Percentiles rank a stretch among this genome's conserved stretches.
Evolutionary conservation across 306 rosid genomes (phyloP).

Genomic region (Begonia masoniana): DNA sequence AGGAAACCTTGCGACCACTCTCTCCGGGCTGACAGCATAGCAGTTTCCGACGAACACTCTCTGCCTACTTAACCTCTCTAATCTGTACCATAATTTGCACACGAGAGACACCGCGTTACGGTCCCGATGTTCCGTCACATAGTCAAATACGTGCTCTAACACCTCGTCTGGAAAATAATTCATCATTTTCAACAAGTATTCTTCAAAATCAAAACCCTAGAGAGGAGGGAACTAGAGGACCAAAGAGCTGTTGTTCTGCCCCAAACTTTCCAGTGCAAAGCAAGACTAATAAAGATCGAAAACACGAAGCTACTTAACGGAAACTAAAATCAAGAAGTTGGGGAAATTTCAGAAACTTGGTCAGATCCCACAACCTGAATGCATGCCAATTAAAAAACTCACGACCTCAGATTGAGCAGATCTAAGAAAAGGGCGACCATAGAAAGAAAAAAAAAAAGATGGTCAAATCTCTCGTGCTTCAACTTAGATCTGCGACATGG

Average conservation of each 20-base stretch:
- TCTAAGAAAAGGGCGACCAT: background rate
- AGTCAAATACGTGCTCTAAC: slow-evolving; percentile 69
- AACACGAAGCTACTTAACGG: background rate
- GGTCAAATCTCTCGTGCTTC: slow-evolving; percentile 5
- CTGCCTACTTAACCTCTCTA: slow-evolving; percentile 57
- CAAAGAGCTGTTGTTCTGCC: slow-evolving; percentile 1
- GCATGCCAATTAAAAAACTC: background rate
- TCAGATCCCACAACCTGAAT: background rate
- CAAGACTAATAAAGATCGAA: slow-evolving; percentile 8
- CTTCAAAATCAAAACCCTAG: no score
- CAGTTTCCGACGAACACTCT: slow-evolving; percentile 81
- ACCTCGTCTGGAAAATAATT: slow-evolving; percentile 95
- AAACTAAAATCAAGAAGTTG: slow-evolving; percentile 3
- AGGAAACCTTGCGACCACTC: slow-evolving; percentile 58
- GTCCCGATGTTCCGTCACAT: slow-evolving; percentile 55
- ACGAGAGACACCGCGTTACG: slow-evolving; percentile 76
- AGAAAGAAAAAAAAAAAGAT: slow-evolving; percentile 5
- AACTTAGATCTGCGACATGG: slow-evolving; percentile 22
- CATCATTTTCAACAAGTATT: slow-evolving; percentile 18
- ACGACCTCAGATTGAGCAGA: slow-evolving; percentile 2
- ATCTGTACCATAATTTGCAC: slow-evolving; percentile 75
- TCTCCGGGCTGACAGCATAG: slow-evolving; percentile 68
- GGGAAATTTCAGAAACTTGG: slow-evolving; percentile 2
- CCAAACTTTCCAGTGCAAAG: slow-evolving; percentile 7
- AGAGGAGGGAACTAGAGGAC: no score